Evolutionary conservation across 495 filamentous ascomycete genomes (phyloP).

Genomic region (Xylaria longipes): DNA sequence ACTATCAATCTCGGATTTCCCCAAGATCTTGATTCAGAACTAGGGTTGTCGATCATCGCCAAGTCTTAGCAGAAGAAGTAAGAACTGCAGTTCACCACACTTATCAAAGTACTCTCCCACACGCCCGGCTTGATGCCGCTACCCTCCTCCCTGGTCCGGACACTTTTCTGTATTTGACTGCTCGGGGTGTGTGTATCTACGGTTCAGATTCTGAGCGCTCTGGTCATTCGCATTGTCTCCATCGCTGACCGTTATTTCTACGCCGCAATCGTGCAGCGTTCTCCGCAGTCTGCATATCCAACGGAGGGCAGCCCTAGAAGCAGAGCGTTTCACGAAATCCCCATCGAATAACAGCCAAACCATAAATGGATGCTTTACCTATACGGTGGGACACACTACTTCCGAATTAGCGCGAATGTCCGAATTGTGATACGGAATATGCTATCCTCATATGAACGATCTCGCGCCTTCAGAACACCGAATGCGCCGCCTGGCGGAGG

Average conservation of each 20-base stretch:
- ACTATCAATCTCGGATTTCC: slow-evolving; percentile 1
- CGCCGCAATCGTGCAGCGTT: slow-evolving; percentile 16
- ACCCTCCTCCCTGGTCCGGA: slow-evolving; percentile 4
- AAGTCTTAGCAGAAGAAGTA: background rate
- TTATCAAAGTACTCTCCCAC: background rate
- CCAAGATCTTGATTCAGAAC: background rate
- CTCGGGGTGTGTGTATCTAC: slow-evolving; percentile 18
- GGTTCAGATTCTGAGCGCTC: background rate
- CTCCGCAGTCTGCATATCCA: background rate
- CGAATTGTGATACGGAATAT: slow-evolving; percentile 2
- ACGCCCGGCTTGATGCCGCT: slow-evolving; percentile 9
- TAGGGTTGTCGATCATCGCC: slow-evolving; percentile 19
- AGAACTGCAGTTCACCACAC: background rate
- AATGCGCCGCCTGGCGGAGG: background rate
- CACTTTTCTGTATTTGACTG: slow-evolving; percentile 1
- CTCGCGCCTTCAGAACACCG: background rate
- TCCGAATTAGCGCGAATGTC: slow-evolving; percentile 4
- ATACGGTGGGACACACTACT: background rate
- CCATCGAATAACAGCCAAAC: background rate
- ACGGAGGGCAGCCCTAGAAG: background rate
- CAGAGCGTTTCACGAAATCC: slow-evolving; percentile 7
- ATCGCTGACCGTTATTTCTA: slow-evolving; percentile 14
- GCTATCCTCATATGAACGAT: background rate
- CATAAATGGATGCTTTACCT: background rate
- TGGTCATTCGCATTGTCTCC: background rate